Evolutionary conservation across 305 asterid genomes (phyloP).

Genomic region (Withania somnifera): DNA sequence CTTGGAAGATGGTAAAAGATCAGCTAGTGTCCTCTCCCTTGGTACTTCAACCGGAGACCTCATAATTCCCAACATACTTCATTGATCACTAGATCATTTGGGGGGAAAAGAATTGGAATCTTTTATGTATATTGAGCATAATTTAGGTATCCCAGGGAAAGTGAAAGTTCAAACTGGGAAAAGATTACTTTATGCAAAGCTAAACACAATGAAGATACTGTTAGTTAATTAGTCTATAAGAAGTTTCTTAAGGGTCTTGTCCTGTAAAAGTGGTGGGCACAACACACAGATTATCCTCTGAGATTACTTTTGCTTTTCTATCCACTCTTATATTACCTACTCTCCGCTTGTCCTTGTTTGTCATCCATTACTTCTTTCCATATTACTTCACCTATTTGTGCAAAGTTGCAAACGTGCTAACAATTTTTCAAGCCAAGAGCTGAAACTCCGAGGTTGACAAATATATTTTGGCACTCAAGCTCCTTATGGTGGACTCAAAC

Average conservation of each 20-base stretch:
- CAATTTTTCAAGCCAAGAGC: background rate
- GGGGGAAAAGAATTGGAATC: background rate
- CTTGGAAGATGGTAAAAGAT: background rate
- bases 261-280: constrained; percentile 41
- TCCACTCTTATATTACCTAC: constrained; percentile 19
- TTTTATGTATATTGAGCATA: background rate
- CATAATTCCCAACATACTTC: background rate
- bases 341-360: constrained; percentile 38
- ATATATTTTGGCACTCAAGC: no score
- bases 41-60: background rate
- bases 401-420: constrained; percentile 4
- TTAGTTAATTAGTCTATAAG: constrained; percentile 12
- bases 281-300: constrained; percentile 22
- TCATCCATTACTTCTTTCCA: constrained; percentile 19
- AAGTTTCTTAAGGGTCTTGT: constrained; percentile 20
- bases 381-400: background rate
- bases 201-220: constrained; percentile 5
- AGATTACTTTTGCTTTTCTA: constrained; percentile 24
- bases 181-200: constrained; percentile 17
- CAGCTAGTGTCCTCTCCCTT: background rate
- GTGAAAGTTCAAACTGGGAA: constrained; percentile 9
- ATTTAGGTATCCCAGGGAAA: background rate
- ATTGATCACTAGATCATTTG: background rate
- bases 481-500: no score
- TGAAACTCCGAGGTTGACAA: background rate